Evolutionary conservation across 1,284 basidiomycete species (phyloP), one percentile per base, ranked within the genome.

Genomic region (Cystobasidium slooffiae): DNA sequence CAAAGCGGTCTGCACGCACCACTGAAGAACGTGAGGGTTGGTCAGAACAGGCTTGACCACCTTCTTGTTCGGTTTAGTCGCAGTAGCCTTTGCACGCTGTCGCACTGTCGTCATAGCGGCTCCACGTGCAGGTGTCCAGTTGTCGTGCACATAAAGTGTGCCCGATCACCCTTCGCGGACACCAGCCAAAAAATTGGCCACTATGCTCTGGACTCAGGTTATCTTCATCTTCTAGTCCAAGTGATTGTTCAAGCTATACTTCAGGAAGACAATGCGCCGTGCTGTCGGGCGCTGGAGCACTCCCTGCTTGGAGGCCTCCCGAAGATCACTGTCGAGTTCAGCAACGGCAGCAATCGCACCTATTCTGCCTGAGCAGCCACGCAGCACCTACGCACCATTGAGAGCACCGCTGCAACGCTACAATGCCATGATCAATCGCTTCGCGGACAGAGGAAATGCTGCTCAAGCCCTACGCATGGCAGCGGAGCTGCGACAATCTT

Each of bases 41-140:
- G 56, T 73, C 39, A 73, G 62, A 18, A 73, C 70, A 12, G 70
- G 49, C 63, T 73, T 73, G 39, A 66, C 55, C 6, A 66, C 63
- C 62, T 65, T 73, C 53, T 73, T 66, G 22, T 49, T 16, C 0
- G 49, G 20, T 53, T 73, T 73, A 3, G 31, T 1, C 5, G 20
- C 70, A 10, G 62, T 24, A 31, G 52, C 44, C 14, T 37, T 41
- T 8, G 62, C 49, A n/a, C 51, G 55, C 52, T 64, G 41, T 31
- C 70, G 49, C 16, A 73, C 41, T 12, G 52, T 66, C 31, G 69
- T 18, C 58, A 64, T 63, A 22, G 18, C 62, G 6, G 10, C 24
- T 4, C 24, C 24, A 12, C 22, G 22, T 39, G 24, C 44, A 49
- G 8, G 46, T 49, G n/a, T n/a, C n/a, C 14, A 49, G 46, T 49